Percentiles rank a stretch among this genome's conserved stretches.
phyloP scores from a whole-genome alignment of 2,329 filamentous ascomycete species.

The Calcarisporium arbuscula region DNA sequence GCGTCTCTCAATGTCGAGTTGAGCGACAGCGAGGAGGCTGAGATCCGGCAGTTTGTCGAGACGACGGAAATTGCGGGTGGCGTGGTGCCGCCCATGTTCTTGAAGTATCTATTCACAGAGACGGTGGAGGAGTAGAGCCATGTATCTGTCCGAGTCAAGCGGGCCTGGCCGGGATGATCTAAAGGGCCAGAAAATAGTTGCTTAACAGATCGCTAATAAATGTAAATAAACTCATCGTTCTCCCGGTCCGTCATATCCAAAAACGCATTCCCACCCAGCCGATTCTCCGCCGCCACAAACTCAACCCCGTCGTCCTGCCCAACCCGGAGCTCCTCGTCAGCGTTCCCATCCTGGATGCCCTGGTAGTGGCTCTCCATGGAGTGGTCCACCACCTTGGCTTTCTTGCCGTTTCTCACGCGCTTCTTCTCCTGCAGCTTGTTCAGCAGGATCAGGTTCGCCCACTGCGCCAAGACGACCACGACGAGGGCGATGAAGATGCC shows the following conservation, averaged over 20 bases:
- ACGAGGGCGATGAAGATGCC: constrained; percentile 49
- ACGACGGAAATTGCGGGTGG: too few species aligned
- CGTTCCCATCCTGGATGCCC: constrained; percentile 9
- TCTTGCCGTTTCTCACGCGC: constrained; percentile 54
- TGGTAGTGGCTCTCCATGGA: constrained; percentile 53
- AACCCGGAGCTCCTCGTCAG: constrained; percentile 7
- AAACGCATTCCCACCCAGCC: constrained; percentile 43
- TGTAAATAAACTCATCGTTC: constrained; percentile 64
- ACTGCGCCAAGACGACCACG: constrained; percentile 46
- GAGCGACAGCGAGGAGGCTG: too few species aligned
- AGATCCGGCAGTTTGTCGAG: too few species aligned
- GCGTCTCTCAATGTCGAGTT: too few species aligned
- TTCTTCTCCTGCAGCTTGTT: constrained; percentile 50
- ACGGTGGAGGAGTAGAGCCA: too few species aligned
- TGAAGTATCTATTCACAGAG: too few species aligned
- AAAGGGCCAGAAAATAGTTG: background rate
- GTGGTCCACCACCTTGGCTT: constrained; percentile 49
- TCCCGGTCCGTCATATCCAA: constrained; percentile 57
- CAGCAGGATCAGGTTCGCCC: constrained; percentile 46
- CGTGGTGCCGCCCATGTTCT: too few species aligned
- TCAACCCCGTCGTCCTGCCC: constrained; percentile 22
- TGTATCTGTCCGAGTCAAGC: too few species aligned
- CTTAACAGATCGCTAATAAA: constrained; percentile 34
- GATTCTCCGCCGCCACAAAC: constrained; percentile 9
- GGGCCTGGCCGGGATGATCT: too few species aligned